These are phyloP conservation scores for Lentinus tigrinus DNA, from an alignment of 768 basidiomycete species.

Conservation along the genomic window DNA sequence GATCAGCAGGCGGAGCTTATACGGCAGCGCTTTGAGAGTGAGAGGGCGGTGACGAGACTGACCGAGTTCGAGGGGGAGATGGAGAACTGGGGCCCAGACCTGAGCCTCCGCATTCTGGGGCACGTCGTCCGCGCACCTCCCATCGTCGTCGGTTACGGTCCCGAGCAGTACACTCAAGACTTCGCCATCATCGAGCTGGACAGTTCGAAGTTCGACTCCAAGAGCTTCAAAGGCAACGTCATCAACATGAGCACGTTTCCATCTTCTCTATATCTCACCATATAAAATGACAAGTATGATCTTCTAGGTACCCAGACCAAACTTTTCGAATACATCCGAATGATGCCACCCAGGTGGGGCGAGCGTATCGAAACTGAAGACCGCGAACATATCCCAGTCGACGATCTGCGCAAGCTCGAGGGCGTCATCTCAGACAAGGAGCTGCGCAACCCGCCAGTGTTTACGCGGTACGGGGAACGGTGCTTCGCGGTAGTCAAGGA, in stretches of 20 bases:
- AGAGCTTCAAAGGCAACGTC: slow-evolving; percentile 15
- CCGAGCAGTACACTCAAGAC: slow-evolving; percentile 19
- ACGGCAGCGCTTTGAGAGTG: too few species aligned
- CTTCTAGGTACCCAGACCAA: too few species aligned
- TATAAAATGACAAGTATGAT: too few species aligned
- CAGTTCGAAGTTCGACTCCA: slow-evolving; percentile 11
- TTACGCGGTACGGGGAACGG: slow-evolving; percentile 23
- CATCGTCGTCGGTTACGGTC: slow-evolving; percentile 7
- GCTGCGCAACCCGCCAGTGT: slow-evolving; percentile 29
- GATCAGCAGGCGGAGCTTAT: too few species aligned
- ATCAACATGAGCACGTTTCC: slow-evolving; percentile 28
- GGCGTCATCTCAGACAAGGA: slow-evolving; percentile 26
- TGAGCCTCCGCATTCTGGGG: slow-evolving; percentile 17
- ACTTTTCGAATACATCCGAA: too few species aligned
- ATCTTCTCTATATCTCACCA: background rate
- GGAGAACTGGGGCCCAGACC: slow-evolving; percentile 13
- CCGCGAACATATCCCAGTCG: too few species aligned
- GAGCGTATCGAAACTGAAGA: too few species aligned
- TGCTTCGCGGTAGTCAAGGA: slow-evolving; percentile 37
- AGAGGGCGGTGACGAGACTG: slow-evolving; percentile 8
- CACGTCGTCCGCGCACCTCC: slow-evolving; percentile 20
- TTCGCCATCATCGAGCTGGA: slow-evolving; percentile 18
- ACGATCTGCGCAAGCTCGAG: slow-evolving; percentile 7
- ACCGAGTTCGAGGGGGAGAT: slow-evolving; percentile 6
- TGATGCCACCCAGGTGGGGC: too few species aligned